Conservation (phyloP, 805 yeast species). For the Jamesozyma piceae region DNA sequence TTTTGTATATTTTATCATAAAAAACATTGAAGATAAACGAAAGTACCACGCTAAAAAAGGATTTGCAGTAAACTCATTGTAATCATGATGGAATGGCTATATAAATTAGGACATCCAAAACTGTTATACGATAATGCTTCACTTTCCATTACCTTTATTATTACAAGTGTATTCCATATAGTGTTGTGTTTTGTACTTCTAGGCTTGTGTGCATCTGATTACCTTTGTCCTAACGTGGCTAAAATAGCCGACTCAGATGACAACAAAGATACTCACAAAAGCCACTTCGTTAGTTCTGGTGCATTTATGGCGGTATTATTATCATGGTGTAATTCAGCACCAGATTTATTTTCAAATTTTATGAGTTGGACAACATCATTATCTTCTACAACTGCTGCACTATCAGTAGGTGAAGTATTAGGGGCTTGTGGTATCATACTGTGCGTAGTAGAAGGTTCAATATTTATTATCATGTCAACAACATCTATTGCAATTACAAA, state of each 20-base stretch:
- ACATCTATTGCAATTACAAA: slow-evolving; percentile 11
- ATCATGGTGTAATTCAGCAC: slow-evolving; percentile 33
- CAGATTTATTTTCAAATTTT: slow-evolving; percentile 30
- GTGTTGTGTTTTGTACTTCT: slow-evolving; percentile 23
- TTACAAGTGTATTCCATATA: slow-evolving; percentile 22
- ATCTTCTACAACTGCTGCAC: slow-evolving; percentile 18
- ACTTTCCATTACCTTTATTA: slow-evolving; percentile 14
- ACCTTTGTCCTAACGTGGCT: slow-evolving; percentile 30
- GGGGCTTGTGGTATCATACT: slow-evolving; percentile 32
- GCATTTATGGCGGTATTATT: slow-evolving; percentile 25
- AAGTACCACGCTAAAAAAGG: too few species aligned
- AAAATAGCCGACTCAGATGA: slow-evolving; percentile 18
- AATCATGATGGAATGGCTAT: slow-evolving; percentile 21
- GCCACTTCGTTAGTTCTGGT: slow-evolving; percentile 8
- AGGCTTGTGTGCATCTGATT: slow-evolving; percentile 31
- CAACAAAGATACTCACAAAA: not conserved
- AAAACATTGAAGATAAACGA: too few species aligned
- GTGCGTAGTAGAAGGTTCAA: slow-evolving; percentile 29
- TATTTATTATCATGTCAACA: slow-evolving; percentile 23
- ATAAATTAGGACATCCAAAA: slow-evolving; percentile 23
- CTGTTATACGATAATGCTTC: slow-evolving; percentile 17
- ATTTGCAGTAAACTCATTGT: too few species aligned
- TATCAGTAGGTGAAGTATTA: slow-evolving; percentile 30
- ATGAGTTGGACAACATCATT: slow-evolving; percentile 27
- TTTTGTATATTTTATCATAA: too few species aligned